These are phyloP conservation scores for Aspergillus texensis DNA, from an alignment of 2,329 filamentous ascomycete species.

Conservation along the genomic window DNA sequence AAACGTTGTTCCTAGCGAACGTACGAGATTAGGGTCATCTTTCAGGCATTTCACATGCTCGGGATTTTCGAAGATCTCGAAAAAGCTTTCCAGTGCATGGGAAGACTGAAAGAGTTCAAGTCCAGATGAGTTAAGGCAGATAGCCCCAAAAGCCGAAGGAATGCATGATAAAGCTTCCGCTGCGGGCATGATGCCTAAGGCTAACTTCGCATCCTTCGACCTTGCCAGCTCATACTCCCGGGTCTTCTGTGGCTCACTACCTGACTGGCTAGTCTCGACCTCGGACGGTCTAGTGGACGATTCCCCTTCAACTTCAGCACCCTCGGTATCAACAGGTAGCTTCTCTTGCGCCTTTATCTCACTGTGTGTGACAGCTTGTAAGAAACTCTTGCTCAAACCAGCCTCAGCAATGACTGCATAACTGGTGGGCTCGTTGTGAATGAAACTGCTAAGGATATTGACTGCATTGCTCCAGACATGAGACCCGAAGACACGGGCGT, in stretches of 20 bases:
- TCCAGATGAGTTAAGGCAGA: conserved; percentile 85
- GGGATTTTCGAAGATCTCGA: conserved; percentile 95
- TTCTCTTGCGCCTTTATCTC: conserved; percentile 40
- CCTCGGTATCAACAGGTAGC: conserved; percentile 28
- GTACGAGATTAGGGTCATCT: conserved; percentile 70
- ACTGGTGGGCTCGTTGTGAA: conserved; percentile 98
- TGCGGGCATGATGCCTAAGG: conserved; percentile 79
- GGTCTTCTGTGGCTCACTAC: conserved; percentile 24
- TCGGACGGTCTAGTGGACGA: conserved; percentile 37
- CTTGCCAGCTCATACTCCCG: conserved; percentile 37
- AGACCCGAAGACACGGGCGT: conserved; percentile 79
- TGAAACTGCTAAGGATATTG: conserved; percentile 90
- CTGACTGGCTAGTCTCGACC: conserved; percentile 27
- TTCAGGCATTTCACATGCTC: conserved; percentile 85
- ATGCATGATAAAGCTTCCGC: conserved; percentile 85
- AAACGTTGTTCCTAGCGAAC: conserved; percentile 77
- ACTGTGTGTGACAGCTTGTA: conserved; percentile 72
- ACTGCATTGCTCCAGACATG: conserved; percentile 95
- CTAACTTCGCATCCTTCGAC: conserved; percentile 44
- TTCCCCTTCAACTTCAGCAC: conserved; percentile 38
- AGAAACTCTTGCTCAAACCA: conserved; percentile 80
- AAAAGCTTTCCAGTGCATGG: conserved; percentile 78
- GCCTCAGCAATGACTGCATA: conserved; percentile 95
- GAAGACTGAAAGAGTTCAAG: conserved; percentile 86
- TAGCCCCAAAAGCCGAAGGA: conserved; percentile 86